Percentiles rank a stretch among this genome's conserved stretches.
These are phyloP conservation scores for Verticillium longisporum DNA, from an alignment of 2,329 filamentous ascomycete genomes.

Conservation along the genomic window DNA sequence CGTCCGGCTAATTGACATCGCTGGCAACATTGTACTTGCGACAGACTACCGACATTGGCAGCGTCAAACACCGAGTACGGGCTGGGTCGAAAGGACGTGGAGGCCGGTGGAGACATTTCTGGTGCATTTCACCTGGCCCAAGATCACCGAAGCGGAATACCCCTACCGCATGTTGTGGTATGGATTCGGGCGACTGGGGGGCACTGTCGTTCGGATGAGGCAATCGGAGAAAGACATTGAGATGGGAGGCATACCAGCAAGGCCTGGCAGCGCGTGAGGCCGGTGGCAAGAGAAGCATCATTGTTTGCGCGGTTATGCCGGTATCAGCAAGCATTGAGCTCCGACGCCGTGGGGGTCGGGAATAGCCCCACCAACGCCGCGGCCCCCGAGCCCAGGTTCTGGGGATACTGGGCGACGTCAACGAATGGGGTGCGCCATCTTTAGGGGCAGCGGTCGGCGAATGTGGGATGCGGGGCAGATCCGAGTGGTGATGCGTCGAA, in stretches of 20 bases:
- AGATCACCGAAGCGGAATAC: neutral
- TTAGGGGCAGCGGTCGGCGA: no score
- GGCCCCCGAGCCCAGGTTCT: neutral
- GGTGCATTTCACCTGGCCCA: slow-evolving; percentile 12
- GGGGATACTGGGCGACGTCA: neutral
- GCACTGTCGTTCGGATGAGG: neutral
- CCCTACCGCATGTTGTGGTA: neutral
- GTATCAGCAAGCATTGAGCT: no score
- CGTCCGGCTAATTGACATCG: slow-evolving; percentile 28
- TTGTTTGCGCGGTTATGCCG: neutral
- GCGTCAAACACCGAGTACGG: slow-evolving; percentile 21
- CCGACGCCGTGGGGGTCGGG: neutral
- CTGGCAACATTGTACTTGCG: slow-evolving; percentile 30
- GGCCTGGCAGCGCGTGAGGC: neutral
- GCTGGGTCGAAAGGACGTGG: neutral
- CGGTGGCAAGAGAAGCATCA: neutral
- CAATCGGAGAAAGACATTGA: neutral
- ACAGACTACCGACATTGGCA: slow-evolving; percentile 30
- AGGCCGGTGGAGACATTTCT: neutral
- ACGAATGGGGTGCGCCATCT: neutral
- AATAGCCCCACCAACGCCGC: neutral
- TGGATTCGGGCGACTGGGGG: neutral
- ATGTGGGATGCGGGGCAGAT: neutral
- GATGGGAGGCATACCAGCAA: neutral
- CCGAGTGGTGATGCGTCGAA: neutral